These are phyloP conservation scores for Candida tallmaniae DNA, from an alignment of 805 yeast genomes.

Conservation along the genomic window DNA sequence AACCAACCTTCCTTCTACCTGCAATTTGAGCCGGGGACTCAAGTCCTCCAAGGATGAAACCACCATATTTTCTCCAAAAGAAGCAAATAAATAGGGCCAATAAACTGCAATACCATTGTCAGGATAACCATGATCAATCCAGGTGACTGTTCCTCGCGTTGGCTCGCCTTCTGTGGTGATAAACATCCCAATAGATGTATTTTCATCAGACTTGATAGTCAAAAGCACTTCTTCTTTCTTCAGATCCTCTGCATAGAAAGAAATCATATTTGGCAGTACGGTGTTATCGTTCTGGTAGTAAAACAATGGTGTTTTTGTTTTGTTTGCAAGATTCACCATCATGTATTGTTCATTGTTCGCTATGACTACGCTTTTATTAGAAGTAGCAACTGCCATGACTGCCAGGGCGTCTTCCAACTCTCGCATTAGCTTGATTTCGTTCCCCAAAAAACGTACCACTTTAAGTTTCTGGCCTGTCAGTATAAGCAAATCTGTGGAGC, in stretches of 20 bases:
- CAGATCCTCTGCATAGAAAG: conserved; percentile 17
- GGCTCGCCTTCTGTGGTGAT: conserved; percentile 35
- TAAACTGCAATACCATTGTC: conserved; percentile 24
- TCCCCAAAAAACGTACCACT: conserved; percentile 23
- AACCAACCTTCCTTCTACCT: conserved; percentile 3
- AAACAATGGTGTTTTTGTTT: conserved; percentile 27
- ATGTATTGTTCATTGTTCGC: conserved; percentile 32
- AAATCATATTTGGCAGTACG: conserved; percentile 20
- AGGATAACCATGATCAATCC: conserved; percentile 35
- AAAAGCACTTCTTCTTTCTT: conserved; percentile 25
- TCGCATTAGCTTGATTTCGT: conserved; percentile 25
- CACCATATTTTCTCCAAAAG: conserved; percentile 18
- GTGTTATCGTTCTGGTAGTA: conserved; percentile 7
- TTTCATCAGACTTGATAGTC: conserved; percentile 28
- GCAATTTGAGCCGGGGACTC: conserved; percentile 10
- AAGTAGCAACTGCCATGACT: conserved; percentile 21
- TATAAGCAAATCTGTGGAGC: conserved; percentile 15
- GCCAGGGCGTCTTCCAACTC: conserved; percentile 31
- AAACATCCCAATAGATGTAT: conserved; percentile 38
- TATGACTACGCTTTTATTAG: conserved; percentile 26
- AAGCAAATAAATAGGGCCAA: conserved; percentile 36
- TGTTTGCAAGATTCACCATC: conserved; percentile 31
- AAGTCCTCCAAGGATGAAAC: conserved; percentile 18
- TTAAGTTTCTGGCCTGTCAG: conserved; percentile 26
- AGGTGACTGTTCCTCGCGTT: conserved; percentile 37